phyloP scores from a whole-genome alignment of 1,284 basidiomycete species.

The Entoloma clypeatum region DNA sequence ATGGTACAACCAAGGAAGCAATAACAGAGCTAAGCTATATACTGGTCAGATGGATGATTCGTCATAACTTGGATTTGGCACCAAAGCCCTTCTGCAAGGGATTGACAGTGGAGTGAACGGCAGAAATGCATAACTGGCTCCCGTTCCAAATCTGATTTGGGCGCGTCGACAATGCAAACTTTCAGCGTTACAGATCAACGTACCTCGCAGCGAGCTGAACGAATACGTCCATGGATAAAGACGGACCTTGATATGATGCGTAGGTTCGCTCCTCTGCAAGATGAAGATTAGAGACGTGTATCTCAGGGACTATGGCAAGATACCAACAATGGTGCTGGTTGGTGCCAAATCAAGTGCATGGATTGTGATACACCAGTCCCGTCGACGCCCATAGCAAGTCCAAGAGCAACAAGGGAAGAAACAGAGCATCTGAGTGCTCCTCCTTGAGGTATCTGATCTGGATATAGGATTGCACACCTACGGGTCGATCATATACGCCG shows the following conservation, averaged over 20 bases:
- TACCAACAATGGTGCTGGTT: conserved; percentile 37
- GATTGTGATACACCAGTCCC: conserved; percentile 47
- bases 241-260: conserved; percentile 41
- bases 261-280: conserved; percentile 41
- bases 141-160: conserved; percentile 31
- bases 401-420: conserved; percentile 40
- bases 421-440: conserved; percentile 39
- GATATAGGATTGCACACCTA: conserved; percentile 21
- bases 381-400: conserved; percentile 33
- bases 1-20: too few species aligned
- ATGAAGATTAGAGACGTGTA: conserved; percentile 1
- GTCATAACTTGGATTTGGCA: conserved; percentile 15
- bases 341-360: conserved; percentile 47
- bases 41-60: not conserved
- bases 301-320: not conserved
- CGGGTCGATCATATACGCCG: conserved; percentile 43
- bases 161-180: conserved; percentile 7
- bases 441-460: conserved; percentile 13
- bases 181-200: conserved; percentile 11
- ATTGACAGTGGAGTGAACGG: conserved; percentile 42
- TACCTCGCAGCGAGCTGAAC: conserved; percentile 46
- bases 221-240: conserved; percentile 38
- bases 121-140: conserved; percentile 40
- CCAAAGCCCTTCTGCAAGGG: conserved; percentile 13
- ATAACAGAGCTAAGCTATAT: too few species aligned